Base-by-base conservation (phyloP, 257 asterid genomes). In the Verbascum thapsus region DNA sequence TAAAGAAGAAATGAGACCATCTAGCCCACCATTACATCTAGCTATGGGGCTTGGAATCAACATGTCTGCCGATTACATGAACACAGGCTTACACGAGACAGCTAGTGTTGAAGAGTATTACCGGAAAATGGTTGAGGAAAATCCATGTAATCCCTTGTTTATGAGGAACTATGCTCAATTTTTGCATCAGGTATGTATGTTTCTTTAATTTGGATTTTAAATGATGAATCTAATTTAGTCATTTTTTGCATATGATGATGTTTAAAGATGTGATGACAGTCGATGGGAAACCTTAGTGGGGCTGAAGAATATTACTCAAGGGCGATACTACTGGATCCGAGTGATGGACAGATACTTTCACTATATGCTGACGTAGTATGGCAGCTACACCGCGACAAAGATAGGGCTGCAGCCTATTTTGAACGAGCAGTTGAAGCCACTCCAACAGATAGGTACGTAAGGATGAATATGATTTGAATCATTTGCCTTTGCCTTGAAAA, bases 371-470 rank as follows among this genome's bases (percentile, higher is more conserved):
- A 65, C 53, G 30, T 92, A 70, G 67, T 82, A 45, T 92, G 95
- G 97, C 71, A 81, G 78, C 88, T 87, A 56, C 80, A 78, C 64
- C 73, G 34, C 0, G 88, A 92, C 78, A 79, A 61, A 48, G 66
- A 76, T 12, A 82, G 74, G 75, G 96, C 97, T 5, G 34, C 45
- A 5, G 53, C 84, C 47, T 87, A 75, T 80, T 92, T 80, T 39
- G 79, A 85, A 66, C 81, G 68, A 64, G 96, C 99, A 3, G 70
- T 80, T 66, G 73, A 83, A 49, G 94, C 82, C 8, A 71, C 87
- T 61, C 94, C 96, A 15, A 41, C 55, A 9, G 76, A 90, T 63
- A 77, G 95, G 99, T 90, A 77, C 94, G 99, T 90, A 76, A 75
- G 58, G 34, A 53, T 30, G 61, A 19, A n/a, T n/a, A n/a, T n/a